Evolutionary conservation across 1,284 basidiomycete species (phyloP), one percentile per base, ranked within the genome.

Genomic region (Puccinia horiana): DNA sequence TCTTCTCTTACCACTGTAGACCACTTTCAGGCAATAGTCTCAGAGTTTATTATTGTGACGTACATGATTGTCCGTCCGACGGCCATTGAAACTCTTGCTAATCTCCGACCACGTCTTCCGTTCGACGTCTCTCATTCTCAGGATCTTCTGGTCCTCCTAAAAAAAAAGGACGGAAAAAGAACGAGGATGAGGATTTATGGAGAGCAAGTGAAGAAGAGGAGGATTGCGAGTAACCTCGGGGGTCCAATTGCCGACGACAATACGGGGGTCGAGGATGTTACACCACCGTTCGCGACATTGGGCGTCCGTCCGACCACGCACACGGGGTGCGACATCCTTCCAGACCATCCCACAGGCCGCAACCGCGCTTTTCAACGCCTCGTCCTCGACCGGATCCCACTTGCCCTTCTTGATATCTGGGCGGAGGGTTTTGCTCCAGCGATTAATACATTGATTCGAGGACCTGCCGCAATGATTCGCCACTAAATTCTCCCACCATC

Each of bases 381-480:
- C 49, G 83, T 44, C 69, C 63, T 82, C 42, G 77, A 84, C 42
- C 84, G 82, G 23, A 82, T 23, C 9, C 84, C 42, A 83, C 26
- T 81, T 81, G 23, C 84, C 84, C 35, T 79, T 79, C 67, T 73
- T 80, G 72, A 84, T 83, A 14, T 52, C 32, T 4, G 84, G 84
- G 3, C 32, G 35, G 11, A 85, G 81, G 0, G 83, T 81, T 40
- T 83, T 82, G 14, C 73, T 78, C 84, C 83, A 85, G 23, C 85
- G 84, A 47, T 82, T 84, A 54, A 84, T 83, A 81, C 83, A 84
- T 37, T 78, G 83, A 56, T 83, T 82, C 37, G 83, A 82, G 18
- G 76, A 76, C 9, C 72, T 32, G 16, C 83, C 83, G 23, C 61
- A 67, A 47, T 79, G 73, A 26, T 70, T 52, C 32, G 84, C 82